These are phyloP conservation scores for Trypethelium eluteriae DNA, from an alignment of 495 filamentous ascomycete species.

Conservation along the genomic window DNA sequence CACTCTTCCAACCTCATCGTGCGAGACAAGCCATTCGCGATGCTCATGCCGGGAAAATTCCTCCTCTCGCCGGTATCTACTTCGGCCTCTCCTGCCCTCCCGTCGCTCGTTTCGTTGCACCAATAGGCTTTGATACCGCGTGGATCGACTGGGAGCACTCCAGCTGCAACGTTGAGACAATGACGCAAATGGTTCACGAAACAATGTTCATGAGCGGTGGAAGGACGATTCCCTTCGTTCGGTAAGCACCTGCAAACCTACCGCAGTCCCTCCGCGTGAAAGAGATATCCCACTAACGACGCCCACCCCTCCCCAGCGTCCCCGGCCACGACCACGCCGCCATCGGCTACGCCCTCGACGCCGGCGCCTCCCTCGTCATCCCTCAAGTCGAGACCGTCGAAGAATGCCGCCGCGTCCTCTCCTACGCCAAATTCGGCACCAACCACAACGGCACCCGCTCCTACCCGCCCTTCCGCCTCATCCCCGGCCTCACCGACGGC, in stretches of 20 bases:
- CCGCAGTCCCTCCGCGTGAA: slow-evolving; percentile 12
- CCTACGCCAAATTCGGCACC: slow-evolving; percentile 39
- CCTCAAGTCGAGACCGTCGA: slow-evolving; percentile 45
- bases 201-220: slow-evolving; percentile 39
- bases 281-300: slow-evolving; percentile 22
- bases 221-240: slow-evolving; percentile 11
- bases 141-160: slow-evolving; percentile 26
- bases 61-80: slow-evolving; percentile 38
- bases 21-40: slow-evolving; percentile 41
- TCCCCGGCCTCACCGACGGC: slow-evolving; percentile 36
- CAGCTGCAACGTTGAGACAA: slow-evolving; percentile 1
- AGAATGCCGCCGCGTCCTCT: slow-evolving; percentile 39
- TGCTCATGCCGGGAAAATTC: slow-evolving; percentile 39
- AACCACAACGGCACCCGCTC: slow-evolving; percentile 36
- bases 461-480: slow-evolving; percentile 30
- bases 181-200: slow-evolving; percentile 4
- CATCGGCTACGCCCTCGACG: slow-evolving; percentile 44
- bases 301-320: slow-evolving; percentile 26
- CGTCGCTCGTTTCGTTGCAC: slow-evolving; percentile 33
- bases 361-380: slow-evolving; percentile 40
- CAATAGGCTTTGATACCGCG: neutral
- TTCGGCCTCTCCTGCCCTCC: slow-evolving; percentile 34
- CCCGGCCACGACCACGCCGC: slow-evolving; percentile 42
- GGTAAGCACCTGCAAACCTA: slow-evolving; percentile 13
- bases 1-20: slow-evolving; percentile 41